Percentiles rank a stretch among this genome's conserved stretches.
phyloP scores from a whole-genome alignment of 352 stramenopile species.

The Globisporangium recalcitrans region DNA sequence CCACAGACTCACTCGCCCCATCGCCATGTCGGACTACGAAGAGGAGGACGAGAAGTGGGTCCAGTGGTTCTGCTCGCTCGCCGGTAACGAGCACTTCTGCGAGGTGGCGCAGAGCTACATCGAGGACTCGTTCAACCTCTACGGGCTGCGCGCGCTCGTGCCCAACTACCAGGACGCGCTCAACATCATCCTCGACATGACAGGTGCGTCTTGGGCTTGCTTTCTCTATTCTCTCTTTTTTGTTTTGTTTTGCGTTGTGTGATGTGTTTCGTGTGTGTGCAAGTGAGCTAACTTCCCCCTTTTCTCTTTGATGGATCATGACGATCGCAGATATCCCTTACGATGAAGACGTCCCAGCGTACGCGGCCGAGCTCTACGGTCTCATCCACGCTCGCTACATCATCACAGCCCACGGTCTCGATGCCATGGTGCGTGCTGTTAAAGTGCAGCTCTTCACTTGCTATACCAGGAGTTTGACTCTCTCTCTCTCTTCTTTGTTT shows the following conservation, averaged over 20 bases:
- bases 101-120: constrained; percentile 91
- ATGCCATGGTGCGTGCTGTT: constrained; percentile 65
- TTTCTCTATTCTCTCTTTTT: background rate
- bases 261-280: background rate
- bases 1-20: background rate
- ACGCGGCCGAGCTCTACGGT: constrained; percentile 86
- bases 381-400: constrained; percentile 89
- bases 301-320: constrained; percentile 1
- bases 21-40: constrained; percentile 84
- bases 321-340: constrained; percentile 72
- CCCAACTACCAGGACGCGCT: constrained; percentile 89
- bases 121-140: constrained; percentile 93
- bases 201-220: constrained; percentile 29
- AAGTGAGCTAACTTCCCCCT: too few species aligned
- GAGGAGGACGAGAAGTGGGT: constrained; percentile 91
- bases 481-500: background rate
- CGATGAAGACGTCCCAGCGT: constrained; percentile 82
- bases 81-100: constrained; percentile 90
- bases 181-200: constrained; percentile 91
- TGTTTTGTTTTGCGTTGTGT: background rate
- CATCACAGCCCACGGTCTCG: constrained; percentile 82
- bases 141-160: constrained; percentile 85
- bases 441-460: background rate
- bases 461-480: background rate
- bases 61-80: constrained; percentile 91